Conservation (phyloP, 768 basidiomycete species). For the Calocera cornea region DNA sequence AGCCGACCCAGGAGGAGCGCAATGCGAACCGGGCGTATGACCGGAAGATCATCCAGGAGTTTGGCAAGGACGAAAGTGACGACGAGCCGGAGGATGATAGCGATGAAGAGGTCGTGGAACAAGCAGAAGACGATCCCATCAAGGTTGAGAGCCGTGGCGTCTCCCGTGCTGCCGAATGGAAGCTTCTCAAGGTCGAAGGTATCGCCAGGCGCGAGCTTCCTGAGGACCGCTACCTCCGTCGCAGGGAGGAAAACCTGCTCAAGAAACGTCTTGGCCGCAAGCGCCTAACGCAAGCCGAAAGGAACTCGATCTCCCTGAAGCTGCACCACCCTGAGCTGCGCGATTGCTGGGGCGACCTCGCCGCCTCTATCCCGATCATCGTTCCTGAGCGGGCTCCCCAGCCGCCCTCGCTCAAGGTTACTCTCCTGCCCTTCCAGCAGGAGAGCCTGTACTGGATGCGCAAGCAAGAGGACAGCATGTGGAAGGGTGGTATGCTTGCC, state of each 20-base stretch:
- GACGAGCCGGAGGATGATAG: slow-evolving; percentile 12
- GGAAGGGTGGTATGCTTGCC: slow-evolving; percentile 86
- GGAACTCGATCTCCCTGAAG: slow-evolving; percentile 44
- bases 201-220: neutral
- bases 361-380: slow-evolving; percentile 44
- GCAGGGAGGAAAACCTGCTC: neutral
- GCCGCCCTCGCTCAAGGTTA: slow-evolving; percentile 69
- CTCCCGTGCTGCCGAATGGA: neutral
- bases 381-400: slow-evolving; percentile 61
- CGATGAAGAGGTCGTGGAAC: slow-evolving; percentile 9
- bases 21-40: neutral
- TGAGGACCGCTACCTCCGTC: neutral
- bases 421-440: slow-evolving; percentile 83
- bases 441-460: slow-evolving; percentile 96
- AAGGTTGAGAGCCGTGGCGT: neutral
- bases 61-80: neutral
- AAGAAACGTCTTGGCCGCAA: neutral
- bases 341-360: slow-evolving; percentile 79
- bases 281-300: slow-evolving; percentile 31
- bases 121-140: neutral
- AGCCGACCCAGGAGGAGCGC: neutral
- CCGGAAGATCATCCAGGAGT: neutral
- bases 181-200: neutral
- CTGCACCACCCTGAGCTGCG: slow-evolving; percentile 66
- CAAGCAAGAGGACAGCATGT: slow-evolving; percentile 74